Conservation (phyloP, 768 basidiomycete genomes). For the Pleurotus salmoneostramineus region DNA sequence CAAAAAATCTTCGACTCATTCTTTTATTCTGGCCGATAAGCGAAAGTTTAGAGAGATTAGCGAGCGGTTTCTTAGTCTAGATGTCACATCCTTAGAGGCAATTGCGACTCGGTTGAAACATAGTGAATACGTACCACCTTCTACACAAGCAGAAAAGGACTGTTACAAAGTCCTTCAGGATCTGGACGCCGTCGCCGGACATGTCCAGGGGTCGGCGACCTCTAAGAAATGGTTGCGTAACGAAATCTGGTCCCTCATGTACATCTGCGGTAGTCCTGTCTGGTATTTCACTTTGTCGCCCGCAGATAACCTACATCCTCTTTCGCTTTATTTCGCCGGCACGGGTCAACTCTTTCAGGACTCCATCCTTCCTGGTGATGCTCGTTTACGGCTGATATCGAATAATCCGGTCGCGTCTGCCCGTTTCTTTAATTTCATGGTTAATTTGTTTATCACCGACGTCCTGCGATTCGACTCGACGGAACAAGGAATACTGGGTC, state of each 20-base stretch:
- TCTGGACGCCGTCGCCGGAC: slow-evolving; percentile 28
- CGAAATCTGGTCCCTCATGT: slow-evolving; percentile 13
- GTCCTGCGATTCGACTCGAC: slow-evolving; percentile 15
- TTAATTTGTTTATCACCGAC: slow-evolving; percentile 21
- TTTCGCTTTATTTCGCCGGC: too few relatives aligned
- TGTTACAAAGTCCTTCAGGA: slow-evolving; percentile 31
- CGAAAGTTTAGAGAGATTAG: slow-evolving; percentile 21
- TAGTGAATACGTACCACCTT: slow-evolving; percentile 12
- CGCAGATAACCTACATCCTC: background rate
- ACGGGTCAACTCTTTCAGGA: too few relatives aligned
- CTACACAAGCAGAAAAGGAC: slow-evolving; percentile 25
- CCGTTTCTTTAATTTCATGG: slow-evolving; percentile 27
- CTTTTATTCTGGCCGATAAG: slow-evolving; percentile 23
- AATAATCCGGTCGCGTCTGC: slow-evolving; percentile 24
- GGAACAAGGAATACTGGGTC: slow-evolving; percentile 12
- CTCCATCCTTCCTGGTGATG: too few relatives aligned
- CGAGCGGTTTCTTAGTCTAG: slow-evolving; percentile 14
- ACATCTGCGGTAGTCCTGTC: slow-evolving; percentile 17
- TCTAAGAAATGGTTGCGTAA: background rate
- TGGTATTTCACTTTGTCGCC: slow-evolving; percentile 6
- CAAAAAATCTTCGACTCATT: slow-evolving; percentile 14
- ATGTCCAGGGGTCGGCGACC: slow-evolving; percentile 21
- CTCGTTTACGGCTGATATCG: background rate
- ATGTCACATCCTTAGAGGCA: slow-evolving; percentile 16
- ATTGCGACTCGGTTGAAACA: background rate